Conservation (phyloP, 768 basidiomycete genomes). For the Mycena rebaudengoi region DNA sequence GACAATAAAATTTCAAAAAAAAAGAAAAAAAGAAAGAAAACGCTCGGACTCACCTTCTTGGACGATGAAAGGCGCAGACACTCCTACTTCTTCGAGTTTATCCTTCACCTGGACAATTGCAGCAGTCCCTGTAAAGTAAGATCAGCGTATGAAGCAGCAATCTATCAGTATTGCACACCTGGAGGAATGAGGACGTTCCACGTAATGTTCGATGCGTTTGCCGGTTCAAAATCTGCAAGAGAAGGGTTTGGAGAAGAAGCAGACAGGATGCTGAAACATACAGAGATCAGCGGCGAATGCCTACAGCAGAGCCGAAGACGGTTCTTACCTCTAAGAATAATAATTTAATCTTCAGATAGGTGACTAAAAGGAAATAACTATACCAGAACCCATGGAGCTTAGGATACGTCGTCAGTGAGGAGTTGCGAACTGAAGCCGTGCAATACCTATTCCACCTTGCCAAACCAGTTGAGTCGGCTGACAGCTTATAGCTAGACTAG, state of each 20-base stretch:
- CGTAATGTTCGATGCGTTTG: not conserved
- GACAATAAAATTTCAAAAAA: too few relatives aligned
- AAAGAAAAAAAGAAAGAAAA: too few relatives aligned
- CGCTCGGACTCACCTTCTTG: not conserved
- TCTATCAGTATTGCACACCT: not conserved
- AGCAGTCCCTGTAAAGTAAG: not conserved
- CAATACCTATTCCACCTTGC: slow-evolving; percentile 17
- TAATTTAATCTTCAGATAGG: not conserved
- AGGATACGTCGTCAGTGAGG: not conserved
- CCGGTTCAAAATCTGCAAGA: not conserved
- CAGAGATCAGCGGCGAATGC: not conserved
- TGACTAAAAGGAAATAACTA: not conserved
- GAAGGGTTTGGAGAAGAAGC: not conserved
- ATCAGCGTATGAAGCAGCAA: not conserved
- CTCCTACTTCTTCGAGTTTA: not conserved
- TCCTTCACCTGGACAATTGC: slow-evolving; percentile 11
- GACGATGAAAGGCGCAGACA: slow-evolving; percentile 13
- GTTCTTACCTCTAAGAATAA: slow-evolving; percentile 7
- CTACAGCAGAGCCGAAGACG: not conserved
- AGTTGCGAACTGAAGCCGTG: not conserved
- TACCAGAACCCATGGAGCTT: slow-evolving; percentile 14
- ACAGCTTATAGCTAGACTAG: not conserved
- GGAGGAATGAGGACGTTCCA: slow-evolving; percentile 4
- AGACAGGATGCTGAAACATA: slow-evolving; percentile 12
- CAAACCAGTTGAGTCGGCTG: not conserved